phyloP scores from a whole-genome alignment of 2,329 filamentous ascomycete genomes.

The Colletotrichum godetiae region DNA sequence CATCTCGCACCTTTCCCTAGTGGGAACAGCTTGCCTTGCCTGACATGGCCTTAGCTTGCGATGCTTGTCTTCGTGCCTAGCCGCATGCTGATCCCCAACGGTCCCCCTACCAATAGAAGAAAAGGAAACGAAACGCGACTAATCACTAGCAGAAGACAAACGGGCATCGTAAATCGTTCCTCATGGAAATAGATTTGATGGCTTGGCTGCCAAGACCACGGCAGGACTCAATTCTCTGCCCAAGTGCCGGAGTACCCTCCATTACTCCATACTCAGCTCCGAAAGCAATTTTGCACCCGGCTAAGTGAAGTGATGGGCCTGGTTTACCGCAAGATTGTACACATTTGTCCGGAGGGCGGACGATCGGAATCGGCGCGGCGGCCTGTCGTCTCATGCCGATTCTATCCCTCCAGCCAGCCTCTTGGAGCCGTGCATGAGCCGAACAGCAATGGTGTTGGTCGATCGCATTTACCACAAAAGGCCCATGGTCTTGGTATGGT shows the following conservation, averaged over 20 bases:
- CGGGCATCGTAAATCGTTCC: neutral
- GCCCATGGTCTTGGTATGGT: neutral
- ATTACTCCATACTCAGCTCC: neutral
- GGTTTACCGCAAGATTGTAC: neutral
- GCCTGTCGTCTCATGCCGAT: constrained; percentile 17
- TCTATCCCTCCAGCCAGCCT: constrained; percentile 1
- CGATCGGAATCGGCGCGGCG: constrained; percentile 4
- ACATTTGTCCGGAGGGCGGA: constrained; percentile 5
- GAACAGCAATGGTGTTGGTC: constrained; percentile 22
- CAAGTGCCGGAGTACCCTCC: neutral
- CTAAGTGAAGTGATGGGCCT: neutral
- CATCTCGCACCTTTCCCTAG: neutral
- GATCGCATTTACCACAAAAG: constrained; percentile 23
- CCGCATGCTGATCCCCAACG: neutral
- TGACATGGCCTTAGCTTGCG: neutral
- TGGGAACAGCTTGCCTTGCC: neutral
- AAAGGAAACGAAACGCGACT: constrained; percentile 11
- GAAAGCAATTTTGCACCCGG: neutral
- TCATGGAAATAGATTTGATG: constrained; percentile 25
- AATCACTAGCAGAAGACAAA: constrained; percentile 1
- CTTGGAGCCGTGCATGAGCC: constrained; percentile 16
- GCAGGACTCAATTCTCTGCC: neutral
- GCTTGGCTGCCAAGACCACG: constrained; percentile 10
- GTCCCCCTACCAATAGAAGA: neutral
- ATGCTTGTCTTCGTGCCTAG: neutral